Evolutionary conservation across 352 stramenopile species (phyloP), one percentile per base, ranked within the genome.

Genomic region (Globisporangium radiosum): DNA sequence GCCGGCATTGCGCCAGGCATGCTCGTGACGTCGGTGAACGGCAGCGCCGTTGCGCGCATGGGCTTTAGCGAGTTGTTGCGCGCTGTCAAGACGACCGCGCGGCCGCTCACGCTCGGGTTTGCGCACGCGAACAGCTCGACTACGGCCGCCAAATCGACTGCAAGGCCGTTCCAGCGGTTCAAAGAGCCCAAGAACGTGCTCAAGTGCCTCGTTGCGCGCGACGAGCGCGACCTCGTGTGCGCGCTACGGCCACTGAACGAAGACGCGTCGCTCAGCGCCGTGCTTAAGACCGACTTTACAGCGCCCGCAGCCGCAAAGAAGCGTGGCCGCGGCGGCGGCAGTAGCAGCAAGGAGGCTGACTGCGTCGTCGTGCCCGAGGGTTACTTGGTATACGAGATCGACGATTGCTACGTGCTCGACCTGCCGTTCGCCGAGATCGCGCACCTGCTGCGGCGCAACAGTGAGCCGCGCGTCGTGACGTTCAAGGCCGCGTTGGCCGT

Each of bases 21-120:
- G 36, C 54, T 88, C 7, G 62, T 93, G 54, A 81, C 75, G 0
- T 90, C 81, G 0, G 69, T 91, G 8, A 89, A 93, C 60, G 84
- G 81, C 19, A 33, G 66, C 33, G 59, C 65, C 9, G 65, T 88
- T 2, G 62, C 51, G 3, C 62, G 78, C 13, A 68, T 78, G 36
- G 72, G 69, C 15, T 81, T 81, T 47, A 71, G 52, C 0, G 69
- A 90, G 14, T 70, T 88, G 8, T 44, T 90, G 4, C 55, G 71
- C 13, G 68, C 72, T 43, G 81, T 93, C 36, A 73, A 85, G 52
- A 59, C 67, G 40, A 63, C 78, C 4, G 7, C 59, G 37, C 79
- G 81, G 0, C 79, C 81, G 33, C 59, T 91, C 6, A 68, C 64
- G 10, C 62, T 93, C 7, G 81, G 84, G 0, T 93, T 93, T 60